Base-by-base conservation (phyloP, 2,329 filamentous ascomycete species). In the Colletotrichum orbiculare region DNA sequence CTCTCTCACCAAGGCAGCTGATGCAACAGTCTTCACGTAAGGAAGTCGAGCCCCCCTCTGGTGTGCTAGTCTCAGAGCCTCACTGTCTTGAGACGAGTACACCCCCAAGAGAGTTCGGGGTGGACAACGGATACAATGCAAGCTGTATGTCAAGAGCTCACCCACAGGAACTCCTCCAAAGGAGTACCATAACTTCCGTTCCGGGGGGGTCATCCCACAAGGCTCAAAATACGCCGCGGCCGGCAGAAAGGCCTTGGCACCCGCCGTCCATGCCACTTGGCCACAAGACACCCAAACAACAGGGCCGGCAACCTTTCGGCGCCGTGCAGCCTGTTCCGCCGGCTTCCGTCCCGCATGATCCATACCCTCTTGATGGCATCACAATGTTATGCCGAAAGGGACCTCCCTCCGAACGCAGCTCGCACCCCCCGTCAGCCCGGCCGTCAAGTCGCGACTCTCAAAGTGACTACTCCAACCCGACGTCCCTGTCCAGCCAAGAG, bases 351-450 rank as follows among this genome's bases (percentile, higher is more conserved):
- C 94, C 95, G 12, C 94, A 97, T 72, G 96, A 98, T 71, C 93
- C 96, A 9, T 97, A 97, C 75, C 94, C 95, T 0, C 88, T 91
- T 76, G 95, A 98, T 74, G 95, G 94, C 5, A 98, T 98, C 94
- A 97, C 95, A 0, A 97, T 98, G 87, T 91, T 97, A 68, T 98
- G 95, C 78, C 89, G 94, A 65, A 89, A 92, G 43, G 91, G 89
- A 4, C 86, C 90, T 43, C 73, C 74, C 13, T 79, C 87, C 79
- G 77, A 94, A 85, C 78, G 76, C 41, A 79, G 78, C 66, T 81
- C 81, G 5, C 77, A 82, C 34, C 73, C 81, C 34, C 85, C 85
- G 25, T 88, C 89, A 33, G 89, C 87, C 54, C 87, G 94, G 49
- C 93, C 94, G 50, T 91, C 91, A 12, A 97, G 93, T 75, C 88